phyloP scores from a whole-genome alignment of 169 alveolate genomes.

The Plasmodium chabaudi region DNA sequence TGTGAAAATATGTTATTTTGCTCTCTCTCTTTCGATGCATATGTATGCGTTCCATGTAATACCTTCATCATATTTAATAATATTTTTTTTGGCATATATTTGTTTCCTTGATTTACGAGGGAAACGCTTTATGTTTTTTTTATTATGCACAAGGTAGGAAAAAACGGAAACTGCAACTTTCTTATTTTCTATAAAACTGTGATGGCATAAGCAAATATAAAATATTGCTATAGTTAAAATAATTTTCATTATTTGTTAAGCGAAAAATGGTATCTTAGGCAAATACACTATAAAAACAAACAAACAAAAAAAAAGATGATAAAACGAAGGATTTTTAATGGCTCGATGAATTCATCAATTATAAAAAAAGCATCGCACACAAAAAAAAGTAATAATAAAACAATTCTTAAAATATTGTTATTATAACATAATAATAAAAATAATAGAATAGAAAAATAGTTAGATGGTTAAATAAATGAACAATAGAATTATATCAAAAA shows the following conservation, averaged over 20 bases:
- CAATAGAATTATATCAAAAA: background rate
- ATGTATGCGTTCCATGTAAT: background rate
- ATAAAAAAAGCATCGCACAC: no score
- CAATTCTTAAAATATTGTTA: no score
- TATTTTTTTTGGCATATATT: constrained; percentile 9
- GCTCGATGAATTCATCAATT: background rate
- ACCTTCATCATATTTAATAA: constrained; percentile 64
- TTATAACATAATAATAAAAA: no score
- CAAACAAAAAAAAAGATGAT: background rate
- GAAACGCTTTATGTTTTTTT: background rate
- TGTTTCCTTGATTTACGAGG: background rate
- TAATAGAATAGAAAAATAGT: background rate
- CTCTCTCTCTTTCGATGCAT: no score
- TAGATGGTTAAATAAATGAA: background rate
- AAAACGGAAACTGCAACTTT: constrained; percentile 8
- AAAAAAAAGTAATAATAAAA: no score
- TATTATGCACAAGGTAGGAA: constrained; percentile 30
- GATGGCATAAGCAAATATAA: constrained; percentile 3
- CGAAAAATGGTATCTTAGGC: background rate
- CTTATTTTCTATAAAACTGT: background rate
- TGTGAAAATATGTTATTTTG: no score
- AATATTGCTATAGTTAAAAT: constrained; percentile 20
- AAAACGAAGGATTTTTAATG: background rate
- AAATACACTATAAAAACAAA: background rate
- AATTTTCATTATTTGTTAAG: constrained; percentile 10